phyloP scores from a whole-genome alignment of 2,329 filamentous ascomycete species.

The Camillea tinctor region DNA sequence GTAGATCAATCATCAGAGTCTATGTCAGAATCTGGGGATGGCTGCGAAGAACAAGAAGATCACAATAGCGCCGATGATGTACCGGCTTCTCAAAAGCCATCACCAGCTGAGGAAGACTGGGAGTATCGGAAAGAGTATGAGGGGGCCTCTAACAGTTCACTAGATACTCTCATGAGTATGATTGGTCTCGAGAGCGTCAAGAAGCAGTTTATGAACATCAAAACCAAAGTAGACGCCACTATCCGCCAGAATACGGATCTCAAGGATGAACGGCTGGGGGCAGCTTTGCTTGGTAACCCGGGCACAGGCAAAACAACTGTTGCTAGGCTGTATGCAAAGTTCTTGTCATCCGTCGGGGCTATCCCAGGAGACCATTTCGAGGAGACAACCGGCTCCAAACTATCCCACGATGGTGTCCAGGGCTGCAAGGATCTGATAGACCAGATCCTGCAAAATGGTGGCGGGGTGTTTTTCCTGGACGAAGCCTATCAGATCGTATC shows the following conservation, averaged over 20 bases:
- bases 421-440: slow-evolving; percentile 58
- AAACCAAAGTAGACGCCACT: slow-evolving; percentile 52
- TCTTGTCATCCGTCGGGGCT: slow-evolving; percentile 60
- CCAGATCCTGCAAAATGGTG: slow-evolving; percentile 56
- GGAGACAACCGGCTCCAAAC: slow-evolving; percentile 66
- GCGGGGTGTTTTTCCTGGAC: slow-evolving; percentile 74
- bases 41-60: slow-evolving; percentile 4
- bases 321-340: slow-evolving; percentile 66
- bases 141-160: slow-evolving; percentile 43
- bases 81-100: slow-evolving; percentile 2
- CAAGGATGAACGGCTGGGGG: slow-evolving; percentile 51
- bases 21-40: not conserved
- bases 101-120: slow-evolving; percentile 45
- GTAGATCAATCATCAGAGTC: not conserved
- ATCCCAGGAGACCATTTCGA: slow-evolving; percentile 60
- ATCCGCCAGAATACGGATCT: slow-evolving; percentile 50
- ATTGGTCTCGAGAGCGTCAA: slow-evolving; percentile 62
- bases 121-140: slow-evolving; percentile 50
- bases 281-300: slow-evolving; percentile 58
- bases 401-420: slow-evolving; percentile 61
- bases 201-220: slow-evolving; percentile 52
- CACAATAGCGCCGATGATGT: not conserved
- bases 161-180: slow-evolving; percentile 59
- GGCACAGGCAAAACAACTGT: slow-evolving; percentile 75
- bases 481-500: slow-evolving; percentile 74